Conservation (phyloP, 2,329 filamentous ascomycete species). For the Proliferodiscus dingleyae region DNA sequence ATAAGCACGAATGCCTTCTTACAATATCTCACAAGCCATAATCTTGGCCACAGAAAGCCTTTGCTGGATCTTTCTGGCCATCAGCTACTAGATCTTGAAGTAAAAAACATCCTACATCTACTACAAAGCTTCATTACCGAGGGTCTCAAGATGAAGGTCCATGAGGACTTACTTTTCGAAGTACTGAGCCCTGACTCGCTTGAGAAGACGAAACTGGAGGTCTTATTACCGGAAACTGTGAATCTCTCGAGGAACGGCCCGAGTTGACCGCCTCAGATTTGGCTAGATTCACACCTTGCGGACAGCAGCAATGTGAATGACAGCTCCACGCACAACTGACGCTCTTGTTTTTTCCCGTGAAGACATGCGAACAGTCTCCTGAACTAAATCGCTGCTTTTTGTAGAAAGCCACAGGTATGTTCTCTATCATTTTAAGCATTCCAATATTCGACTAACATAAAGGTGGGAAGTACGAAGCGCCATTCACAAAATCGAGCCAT, state of each 20-base stretch:
- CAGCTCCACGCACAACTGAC: neutral
- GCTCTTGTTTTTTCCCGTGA: neutral
- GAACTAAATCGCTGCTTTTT: too few species aligned
- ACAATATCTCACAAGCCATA: neutral
- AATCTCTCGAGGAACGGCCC: neutral
- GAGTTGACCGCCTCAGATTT: neutral
- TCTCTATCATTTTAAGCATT: too few species aligned
- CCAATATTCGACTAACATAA: too few species aligned
- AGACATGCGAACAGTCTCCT: neutral
- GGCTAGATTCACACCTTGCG: neutral
- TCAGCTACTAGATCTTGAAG: neutral
- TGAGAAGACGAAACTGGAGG: neutral
- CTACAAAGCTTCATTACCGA: neutral
- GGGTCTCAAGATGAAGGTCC: neutral
- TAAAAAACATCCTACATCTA: neutral
- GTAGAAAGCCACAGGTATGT: too few species aligned
- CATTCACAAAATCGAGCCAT: too few species aligned
- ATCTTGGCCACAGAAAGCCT: neutral
- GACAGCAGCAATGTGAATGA: neutral
- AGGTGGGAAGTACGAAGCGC: too few species aligned
- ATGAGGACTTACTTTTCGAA: constrained; percentile 5
- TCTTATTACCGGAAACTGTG: neutral
- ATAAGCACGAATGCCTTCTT: constrained; percentile 26
- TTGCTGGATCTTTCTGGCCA: neutral
- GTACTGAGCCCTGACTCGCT: neutral